Conservation (phyloP, 129 eudicot genomes). For the Artemisia annua region DNA sequence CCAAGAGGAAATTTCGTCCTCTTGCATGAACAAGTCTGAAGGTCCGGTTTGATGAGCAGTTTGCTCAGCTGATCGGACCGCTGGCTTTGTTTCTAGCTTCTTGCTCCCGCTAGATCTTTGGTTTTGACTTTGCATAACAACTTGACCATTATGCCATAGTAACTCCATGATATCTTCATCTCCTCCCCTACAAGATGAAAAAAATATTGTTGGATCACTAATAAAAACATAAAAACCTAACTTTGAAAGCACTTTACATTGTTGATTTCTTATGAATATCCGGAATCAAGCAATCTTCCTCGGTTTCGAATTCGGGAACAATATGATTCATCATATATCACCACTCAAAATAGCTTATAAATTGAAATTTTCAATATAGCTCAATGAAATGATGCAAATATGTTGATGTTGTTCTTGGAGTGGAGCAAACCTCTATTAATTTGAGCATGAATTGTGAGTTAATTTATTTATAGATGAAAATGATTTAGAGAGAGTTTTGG, state of each 20-base stretch:
- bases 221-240: neutral
- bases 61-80: no score
- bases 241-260: conserved; percentile 33
- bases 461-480: conserved; percentile 2
- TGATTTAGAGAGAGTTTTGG: neutral
- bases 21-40: conserved; percentile 54
- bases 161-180: conserved; percentile 66
- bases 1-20: conserved; percentile 70
- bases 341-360: conserved; percentile 2
- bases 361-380: neutral
- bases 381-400: neutral
- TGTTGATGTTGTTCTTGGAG: neutral
- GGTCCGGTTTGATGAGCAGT: no score
- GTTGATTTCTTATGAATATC: conserved; percentile 33
- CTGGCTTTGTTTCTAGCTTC: no score
- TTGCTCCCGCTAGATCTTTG: conserved; percentile 32
- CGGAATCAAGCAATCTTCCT: conserved; percentile 36
- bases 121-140: conserved; percentile 55
- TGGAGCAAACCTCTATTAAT: neutral
- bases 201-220: neutral
- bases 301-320: conserved; percentile 52
- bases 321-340: conserved; percentile 38
- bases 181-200: conserved; percentile 25
- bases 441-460: conserved; percentile 11
- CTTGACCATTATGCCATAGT: conserved; percentile 72